Evolutionary conservation across 306 rosid genomes (phyloP), one percentile per base, ranked within the genome.

Genomic region (Cicer pinnatifidum): DNA sequence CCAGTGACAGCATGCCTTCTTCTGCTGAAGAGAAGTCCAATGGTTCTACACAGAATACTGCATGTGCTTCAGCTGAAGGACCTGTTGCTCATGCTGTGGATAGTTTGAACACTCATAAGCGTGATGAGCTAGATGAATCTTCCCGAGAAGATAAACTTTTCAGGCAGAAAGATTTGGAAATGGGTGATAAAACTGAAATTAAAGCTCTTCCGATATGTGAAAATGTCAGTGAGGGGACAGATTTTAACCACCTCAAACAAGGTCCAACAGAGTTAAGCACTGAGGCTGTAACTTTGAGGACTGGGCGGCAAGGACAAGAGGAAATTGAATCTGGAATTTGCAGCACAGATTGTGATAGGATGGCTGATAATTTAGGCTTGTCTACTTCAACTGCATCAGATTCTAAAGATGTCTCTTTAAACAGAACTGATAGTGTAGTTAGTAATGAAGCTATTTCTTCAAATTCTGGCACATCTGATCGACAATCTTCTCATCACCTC

Each of bases 1-100:
- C 82, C 66, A 57, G 67, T 45, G 67, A 59, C 9, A 38, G 57
- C 57, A 50, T 70, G 35, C 44, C 73, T 76, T 8, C 11, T 71
- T 73, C 72, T 84, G 81, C 76, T 68, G 83, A 83, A 69, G 48
- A 62, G 62, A 85, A 81, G 78, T 75, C 52, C 41, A 77, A 59
- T 48, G 19, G 7, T 6, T 45, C 78, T 80, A 47, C 11, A 35
- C 81, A 77, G 64, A 67, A 73, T 47, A 16, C 69, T 17, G 39
- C 40, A 39, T 8, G 71, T 78, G 58, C 65, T 58, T 71, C 91
- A 53, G 78, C 87, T 40, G 88, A 87, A 67, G 82, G 51, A 52
- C 19, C 81, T 76, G 61, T 45, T 71, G 52, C 80, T 11, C 82
- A 59, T 76, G 72, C 60, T 65, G 72, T 12, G 47, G 78, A 65